Evolutionary conservation across 2,329 filamentous ascomycete genomes (phyloP).

Genomic region (Myriosclerotinia curreyana): DNA sequence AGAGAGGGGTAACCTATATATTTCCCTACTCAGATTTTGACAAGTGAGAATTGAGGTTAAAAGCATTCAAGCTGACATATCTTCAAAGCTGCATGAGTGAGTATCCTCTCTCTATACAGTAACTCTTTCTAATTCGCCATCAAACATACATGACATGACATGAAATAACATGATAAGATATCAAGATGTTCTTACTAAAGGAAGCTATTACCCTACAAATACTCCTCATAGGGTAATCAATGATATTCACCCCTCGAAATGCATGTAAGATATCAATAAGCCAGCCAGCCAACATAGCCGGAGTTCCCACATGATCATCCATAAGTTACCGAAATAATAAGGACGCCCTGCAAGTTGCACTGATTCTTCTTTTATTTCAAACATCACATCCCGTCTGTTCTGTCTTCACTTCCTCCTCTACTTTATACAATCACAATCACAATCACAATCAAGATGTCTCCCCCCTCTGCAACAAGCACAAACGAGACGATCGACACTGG

Average conservation of each 20-base stretch:
- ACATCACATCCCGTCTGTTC: not conserved
- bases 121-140: no score
- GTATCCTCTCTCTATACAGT: no score
- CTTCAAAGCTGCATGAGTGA: no score
- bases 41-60: no score
- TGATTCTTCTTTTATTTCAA: not conserved
- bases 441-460: not conserved
- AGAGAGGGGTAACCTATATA: no score
- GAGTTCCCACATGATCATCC: not conserved
- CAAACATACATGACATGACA: no score
- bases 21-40: no score
- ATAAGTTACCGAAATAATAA: not conserved
- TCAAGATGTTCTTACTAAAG: no score
- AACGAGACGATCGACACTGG: not conserved
- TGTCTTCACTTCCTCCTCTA: not conserved
- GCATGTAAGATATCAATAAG: not conserved
- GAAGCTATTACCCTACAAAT: slow-evolving; percentile 2
- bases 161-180: no score
- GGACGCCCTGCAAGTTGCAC: not conserved
- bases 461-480: not conserved
- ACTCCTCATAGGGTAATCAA: slow-evolving; percentile 2
- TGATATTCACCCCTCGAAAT: not conserved
- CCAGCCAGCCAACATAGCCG: not conserved
- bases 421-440: not conserved
- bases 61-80: no score